phyloP scores from a whole-genome alignment of 441 rosid genomes.

The Theobroma grandiflorum region DNA sequence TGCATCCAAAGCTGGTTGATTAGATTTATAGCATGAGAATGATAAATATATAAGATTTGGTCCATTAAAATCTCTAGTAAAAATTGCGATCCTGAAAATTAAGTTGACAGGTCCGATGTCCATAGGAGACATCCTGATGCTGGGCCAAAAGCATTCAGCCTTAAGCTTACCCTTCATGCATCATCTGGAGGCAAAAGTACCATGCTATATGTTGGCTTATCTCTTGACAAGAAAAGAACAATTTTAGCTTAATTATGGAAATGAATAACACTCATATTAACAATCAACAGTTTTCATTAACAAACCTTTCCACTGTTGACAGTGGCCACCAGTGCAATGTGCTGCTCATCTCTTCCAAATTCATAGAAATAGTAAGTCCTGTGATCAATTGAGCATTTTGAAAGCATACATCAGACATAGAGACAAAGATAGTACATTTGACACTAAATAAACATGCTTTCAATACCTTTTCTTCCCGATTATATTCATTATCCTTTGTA shows the following conservation, averaged over 20 bases:
- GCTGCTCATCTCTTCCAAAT: constrained; percentile 84
- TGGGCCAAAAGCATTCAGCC: neutral
- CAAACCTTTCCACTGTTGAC: constrained; percentile 83
- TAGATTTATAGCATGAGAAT: neutral
- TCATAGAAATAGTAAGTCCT: constrained; percentile 93
- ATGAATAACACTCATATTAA: neutral
- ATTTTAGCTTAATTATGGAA: neutral
- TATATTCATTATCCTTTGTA: neutral
- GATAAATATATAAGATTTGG: neutral
- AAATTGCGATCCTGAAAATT: neutral
- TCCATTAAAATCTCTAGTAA: neutral
- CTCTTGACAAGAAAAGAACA: neutral
- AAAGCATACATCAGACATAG: constrained; percentile 20
- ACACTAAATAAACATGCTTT: neutral
- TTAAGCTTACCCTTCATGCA: neutral
- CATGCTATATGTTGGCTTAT: neutral
- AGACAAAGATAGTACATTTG: constrained; percentile 6
- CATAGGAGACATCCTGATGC: neutral
- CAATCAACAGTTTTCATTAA: neutral
- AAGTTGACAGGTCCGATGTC: neutral
- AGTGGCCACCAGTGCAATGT: constrained; percentile 73
- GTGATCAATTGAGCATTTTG: constrained; percentile 37
- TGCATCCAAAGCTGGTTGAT: constrained; percentile 25
- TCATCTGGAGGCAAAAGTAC: neutral
- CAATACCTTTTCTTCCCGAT: neutral